These are phyloP conservation scores for Wickerhamiella pararugosa DNA, from an alignment of 1,139 yeast genomes.

Conservation along the genomic window DNA sequence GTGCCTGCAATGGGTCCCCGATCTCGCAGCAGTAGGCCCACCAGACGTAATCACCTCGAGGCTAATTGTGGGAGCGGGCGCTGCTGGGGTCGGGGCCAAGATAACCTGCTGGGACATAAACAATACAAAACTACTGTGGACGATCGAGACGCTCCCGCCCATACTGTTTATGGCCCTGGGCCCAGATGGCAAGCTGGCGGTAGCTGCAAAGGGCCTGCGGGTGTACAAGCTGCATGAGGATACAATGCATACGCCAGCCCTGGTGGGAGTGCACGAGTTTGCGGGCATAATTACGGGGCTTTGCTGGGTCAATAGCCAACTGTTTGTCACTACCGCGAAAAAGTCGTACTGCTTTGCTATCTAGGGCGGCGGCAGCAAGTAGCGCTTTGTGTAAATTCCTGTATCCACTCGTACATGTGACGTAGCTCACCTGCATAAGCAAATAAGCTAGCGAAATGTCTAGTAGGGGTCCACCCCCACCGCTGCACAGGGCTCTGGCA, in stretches of 20 bases:
- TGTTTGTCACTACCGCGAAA: background rate
- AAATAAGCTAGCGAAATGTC: too few species aligned
- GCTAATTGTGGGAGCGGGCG: background rate
- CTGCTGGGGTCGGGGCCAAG: too few species aligned
- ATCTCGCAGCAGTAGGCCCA: background rate
- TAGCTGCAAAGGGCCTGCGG: background rate
- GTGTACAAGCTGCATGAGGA: background rate
- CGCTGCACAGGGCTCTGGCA: too few species aligned
- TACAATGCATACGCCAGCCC: background rate
- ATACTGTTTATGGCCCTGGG: background rate
- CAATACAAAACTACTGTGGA: background rate
- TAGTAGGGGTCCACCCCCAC: too few species aligned
- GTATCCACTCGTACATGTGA: too few species aligned
- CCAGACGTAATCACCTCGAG: background rate
- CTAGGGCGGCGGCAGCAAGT: too few species aligned
- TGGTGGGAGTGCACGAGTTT: background rate
- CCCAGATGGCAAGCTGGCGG: background rate
- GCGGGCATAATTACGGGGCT: background rate
- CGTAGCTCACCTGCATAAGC: too few species aligned
- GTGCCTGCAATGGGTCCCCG: constrained; percentile 2
- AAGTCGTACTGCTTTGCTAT: too few species aligned
- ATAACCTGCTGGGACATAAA: background rate
- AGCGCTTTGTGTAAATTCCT: too few species aligned
- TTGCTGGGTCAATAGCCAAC: background rate
- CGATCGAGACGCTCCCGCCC: background rate